Evolutionary conservation across 75 land plant species (phyloP).

Genomic region (Adiantum capillusveneris): DNA sequence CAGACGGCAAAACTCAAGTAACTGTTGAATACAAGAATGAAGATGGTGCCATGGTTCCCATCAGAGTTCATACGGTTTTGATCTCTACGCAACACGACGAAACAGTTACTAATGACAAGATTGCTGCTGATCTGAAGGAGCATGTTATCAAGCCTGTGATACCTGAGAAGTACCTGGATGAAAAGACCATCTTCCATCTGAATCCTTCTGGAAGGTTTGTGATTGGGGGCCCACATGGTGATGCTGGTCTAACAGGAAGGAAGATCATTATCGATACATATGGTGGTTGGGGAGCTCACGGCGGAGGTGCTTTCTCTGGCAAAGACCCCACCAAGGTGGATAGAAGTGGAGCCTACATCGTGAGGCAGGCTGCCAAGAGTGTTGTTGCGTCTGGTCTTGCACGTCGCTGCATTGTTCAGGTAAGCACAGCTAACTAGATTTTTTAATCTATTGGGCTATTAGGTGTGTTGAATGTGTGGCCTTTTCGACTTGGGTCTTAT

Average conservation of each 20-base stretch:
- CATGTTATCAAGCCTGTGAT: too few species aligned
- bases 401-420: constrained; percentile 43
- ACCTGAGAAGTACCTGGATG: too few species aligned
- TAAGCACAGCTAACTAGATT: too few species aligned
- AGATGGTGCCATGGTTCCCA: constrained; percentile 43
- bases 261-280: too few species aligned
- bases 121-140: constrained; percentile 41
- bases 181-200: too few species aligned
- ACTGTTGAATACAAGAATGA: constrained; percentile 53
- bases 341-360: constrained; percentile 59
- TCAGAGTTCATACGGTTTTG: constrained; percentile 46
- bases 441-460: too few species aligned
- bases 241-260: constrained; percentile 59
- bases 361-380: too few species aligned
- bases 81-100: constrained; percentile 66
- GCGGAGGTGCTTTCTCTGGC: too few species aligned
- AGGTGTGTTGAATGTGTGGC: too few species aligned
- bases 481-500: too few species aligned
- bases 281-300: too few species aligned
- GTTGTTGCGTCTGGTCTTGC: constrained; percentile 57
- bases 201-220: too few species aligned
- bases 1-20: constrained; percentile 52
- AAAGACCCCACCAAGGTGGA: constrained; percentile 56
- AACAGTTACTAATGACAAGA: constrained; percentile 53
- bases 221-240: constrained; percentile 59